phyloP scores from a whole-genome alignment of 495 filamentous ascomycete species.

The Hypoxylon intermedium region DNA sequence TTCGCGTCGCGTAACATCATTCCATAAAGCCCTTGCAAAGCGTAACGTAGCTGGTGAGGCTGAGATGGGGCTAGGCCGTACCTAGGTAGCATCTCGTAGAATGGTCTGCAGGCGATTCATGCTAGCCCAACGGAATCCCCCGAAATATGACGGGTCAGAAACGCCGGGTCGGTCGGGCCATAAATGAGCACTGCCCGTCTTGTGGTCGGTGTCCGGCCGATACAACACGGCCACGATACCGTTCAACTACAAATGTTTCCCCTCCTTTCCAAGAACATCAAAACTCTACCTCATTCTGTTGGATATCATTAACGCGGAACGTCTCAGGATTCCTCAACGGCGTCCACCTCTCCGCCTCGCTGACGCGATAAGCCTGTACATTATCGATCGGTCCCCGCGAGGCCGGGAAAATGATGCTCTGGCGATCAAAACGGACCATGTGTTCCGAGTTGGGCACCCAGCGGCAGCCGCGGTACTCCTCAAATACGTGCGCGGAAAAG shows the following conservation, averaged over 20 bases:
- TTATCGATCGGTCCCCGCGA: not conserved
- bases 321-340: slow-evolving; percentile 29
- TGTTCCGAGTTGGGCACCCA: slow-evolving; percentile 29
- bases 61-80: too few relatives aligned
- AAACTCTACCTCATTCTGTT: slow-evolving; percentile 25
- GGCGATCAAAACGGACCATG: slow-evolving; percentile 20
- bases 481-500: slow-evolving; percentile 17
- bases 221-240: not conserved
- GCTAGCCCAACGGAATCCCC: not conserved
- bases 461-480: slow-evolving; percentile 28
- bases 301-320: slow-evolving; percentile 38
- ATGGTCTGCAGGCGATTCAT: slow-evolving; percentile 1
- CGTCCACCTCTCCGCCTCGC: slow-evolving; percentile 24
- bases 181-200: not conserved
- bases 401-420: slow-evolving; percentile 3
- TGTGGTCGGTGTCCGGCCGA: too few relatives aligned
- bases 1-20: not conserved
- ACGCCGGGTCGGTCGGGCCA: not conserved
- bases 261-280: not conserved
- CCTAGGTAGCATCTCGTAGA: too few relatives aligned
- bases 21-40: too few relatives aligned
- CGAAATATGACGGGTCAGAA: not conserved
- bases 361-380: slow-evolving; percentile 2
- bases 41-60: not conserved
- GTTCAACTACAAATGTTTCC: not conserved